Evolutionary conservation across 2,329 filamentous ascomycete genomes (phyloP), one percentile per base, ranked within the genome.

Genomic region (Aspergillus costaricaensis): DNA sequence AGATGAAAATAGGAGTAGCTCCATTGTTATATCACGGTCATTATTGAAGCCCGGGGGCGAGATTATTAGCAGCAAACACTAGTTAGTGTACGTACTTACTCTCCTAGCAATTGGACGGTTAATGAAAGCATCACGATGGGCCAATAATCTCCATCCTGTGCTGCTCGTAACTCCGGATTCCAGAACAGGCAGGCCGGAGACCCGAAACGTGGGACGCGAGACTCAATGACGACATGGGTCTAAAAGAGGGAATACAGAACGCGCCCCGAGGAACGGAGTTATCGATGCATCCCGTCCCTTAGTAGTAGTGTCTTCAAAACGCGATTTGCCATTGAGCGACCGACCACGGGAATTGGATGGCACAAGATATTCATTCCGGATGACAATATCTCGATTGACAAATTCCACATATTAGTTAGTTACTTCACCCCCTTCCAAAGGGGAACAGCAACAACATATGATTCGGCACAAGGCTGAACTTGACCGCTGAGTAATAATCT

Each of bases 121-220:
- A 43, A 19, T 17, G 17, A 27, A 41, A 15, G 23, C 38, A 21
- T 54, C 32, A 19, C 38, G 21, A 55, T 44, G 30, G 32, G 38
- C 39, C 30, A 43, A 30, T 51, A 47, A 53, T 53, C 38, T 59
- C 56, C 53, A 43, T 55, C 32, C 54, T 58, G 57, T 32, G 62
- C 58, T 52, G 64, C 58, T 63, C 62, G 57, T 57, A 52, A 59
- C 60, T 63, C 55, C 48, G 58, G 41, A 60, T 58, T 58, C 61
- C 66, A 65, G 62, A 68, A 69, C 60, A 59, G 63, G 65, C 64
- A 67, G 58, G 55, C 59, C 55, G 56, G 64, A 62, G 41, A 23
- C 41, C 62, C 57, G 61, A 70, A 70, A 67, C 68, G 69, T 69
- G 72, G 71, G 67, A 74, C 70, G 72, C 68, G 72, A 72, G 52